A percentile compares a stretch with the other conserved stretches of the same genome.
Conservation (phyloP, 202 grass and related monocot species). For the Alloteropsis angusta region DNA sequence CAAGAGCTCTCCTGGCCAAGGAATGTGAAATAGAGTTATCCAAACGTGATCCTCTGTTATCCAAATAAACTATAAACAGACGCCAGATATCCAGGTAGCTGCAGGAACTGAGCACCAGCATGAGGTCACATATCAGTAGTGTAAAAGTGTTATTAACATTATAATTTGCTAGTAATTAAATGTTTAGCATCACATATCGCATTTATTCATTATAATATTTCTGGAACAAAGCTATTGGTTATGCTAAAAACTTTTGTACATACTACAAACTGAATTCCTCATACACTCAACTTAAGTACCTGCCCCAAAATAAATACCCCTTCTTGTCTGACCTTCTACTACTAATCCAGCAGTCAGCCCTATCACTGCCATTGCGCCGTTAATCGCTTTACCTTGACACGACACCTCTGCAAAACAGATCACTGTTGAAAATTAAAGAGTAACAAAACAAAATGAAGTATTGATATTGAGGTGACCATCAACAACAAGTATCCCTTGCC, state of each 20-base stretch:
- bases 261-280: neutral
- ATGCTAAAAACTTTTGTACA: neutral
- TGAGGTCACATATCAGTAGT: neutral
- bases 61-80: conserved; percentile 48
- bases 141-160: neutral
- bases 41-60: conserved; percentile 14
- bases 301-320: conserved; percentile 86
- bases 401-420: conserved; percentile 48
- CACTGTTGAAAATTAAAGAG: neutral
- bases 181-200: neutral
- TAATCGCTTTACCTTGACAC: conserved; percentile 73
- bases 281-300: conserved; percentile 35
- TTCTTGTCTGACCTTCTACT: conserved; percentile 80
- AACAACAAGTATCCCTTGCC: too few species aligned
- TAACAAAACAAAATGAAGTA: neutral
- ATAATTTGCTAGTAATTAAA: neutral
- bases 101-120: conserved; percentile 35
- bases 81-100: conserved; percentile 68
- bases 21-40: conserved; percentile 4
- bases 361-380: conserved; percentile 80
- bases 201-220: neutral
- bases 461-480: too few species aligned
- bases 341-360: conserved; percentile 71
- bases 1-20: neutral
- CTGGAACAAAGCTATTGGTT: neutral